Base-by-base conservation (phyloP, 2,329 filamentous ascomycete species). In the Penicillium sclerotigenum region DNA sequence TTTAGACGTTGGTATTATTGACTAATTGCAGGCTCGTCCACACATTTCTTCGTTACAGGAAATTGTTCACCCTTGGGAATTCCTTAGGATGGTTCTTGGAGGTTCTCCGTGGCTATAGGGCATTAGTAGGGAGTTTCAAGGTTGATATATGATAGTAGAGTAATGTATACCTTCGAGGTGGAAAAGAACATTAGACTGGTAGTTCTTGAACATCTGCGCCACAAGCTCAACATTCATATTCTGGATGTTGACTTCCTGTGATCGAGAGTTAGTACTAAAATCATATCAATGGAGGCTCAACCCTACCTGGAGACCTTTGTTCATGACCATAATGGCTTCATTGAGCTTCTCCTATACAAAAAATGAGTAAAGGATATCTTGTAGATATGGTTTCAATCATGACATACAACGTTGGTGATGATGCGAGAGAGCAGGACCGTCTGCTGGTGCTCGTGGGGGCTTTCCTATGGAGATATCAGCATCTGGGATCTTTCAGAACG, bases 151-250 rank as follows among this genome's bases (percentile, higher is more conserved):
- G 34, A n/a, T n/a, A 28, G 6, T 11, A 3, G 13, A 26, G 29
- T 31, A 10, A 28, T 40, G 36, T 48, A 63, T 80, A 95, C 94
- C 94, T 86, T 97, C 94, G 6, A 99, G 82, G 68, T 99, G 94
- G 73, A 99, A 97, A 6, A 97, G 79, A 14, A 97, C 93, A 67
- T 97, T 99, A 11, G 91, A 96, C 74, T 97, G 92, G 73, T 99
- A 99, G 77, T 97, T 99, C 79, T 97, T 97, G 81, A 97, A 99
- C 94, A 99, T 99, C 72, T 97, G 93, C 0, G 93, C 92, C 5
- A 97, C 94, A 3, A 97, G 83, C 77, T 97, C 94, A 34, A 97
- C 91, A 71, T 99, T 96, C 91, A 97, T 97, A 74, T 97, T 99
- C 69, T 96, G 90, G 54, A 97, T 87, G 70, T 97, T 97, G 81